Conservation (phyloP, 805 yeast species). For the Sugiyamaella qingdaonensis region DNA sequence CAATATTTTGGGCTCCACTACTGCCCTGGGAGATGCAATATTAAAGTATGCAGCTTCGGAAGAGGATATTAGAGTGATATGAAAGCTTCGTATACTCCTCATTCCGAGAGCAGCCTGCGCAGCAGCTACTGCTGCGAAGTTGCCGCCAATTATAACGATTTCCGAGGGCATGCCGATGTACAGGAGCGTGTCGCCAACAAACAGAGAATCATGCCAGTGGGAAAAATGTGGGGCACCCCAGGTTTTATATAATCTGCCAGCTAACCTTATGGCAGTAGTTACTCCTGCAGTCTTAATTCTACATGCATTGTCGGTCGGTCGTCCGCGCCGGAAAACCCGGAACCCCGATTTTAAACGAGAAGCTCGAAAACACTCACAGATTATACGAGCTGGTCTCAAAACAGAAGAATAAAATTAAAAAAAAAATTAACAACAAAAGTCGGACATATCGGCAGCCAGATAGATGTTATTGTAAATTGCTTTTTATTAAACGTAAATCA, state of each 20-base stretch:
- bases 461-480: no score
- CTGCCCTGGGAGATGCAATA: conserved; percentile 19
- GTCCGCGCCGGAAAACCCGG: neutral
- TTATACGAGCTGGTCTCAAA: no score
- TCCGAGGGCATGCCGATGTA: conserved; percentile 2
- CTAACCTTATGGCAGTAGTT: neutral
- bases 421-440: no score
- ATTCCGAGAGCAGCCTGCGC: conserved; percentile 5
- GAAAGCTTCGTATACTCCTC: conserved; percentile 6
- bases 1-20: conserved; percentile 17
- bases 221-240: conserved; percentile 2
- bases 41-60: conserved; percentile 12
- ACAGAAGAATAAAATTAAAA: no score
- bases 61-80: conserved; percentile 20
- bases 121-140: conserved; percentile 12
- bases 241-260: neutral
- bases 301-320: conserved; percentile 1
- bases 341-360: no score
- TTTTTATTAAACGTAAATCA: no score
- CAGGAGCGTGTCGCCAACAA: no score
- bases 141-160: conserved; percentile 17
- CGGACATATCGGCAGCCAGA: no score
- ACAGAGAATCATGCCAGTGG: neutral
- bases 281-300: neutral
- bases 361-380: no score